A percentile compares a stretch with the other conserved stretches of the same genome.
Evolutionary conservation across 768 basidiomycete species (phyloP).

Genomic region (Infundibulicybe gibba): DNA sequence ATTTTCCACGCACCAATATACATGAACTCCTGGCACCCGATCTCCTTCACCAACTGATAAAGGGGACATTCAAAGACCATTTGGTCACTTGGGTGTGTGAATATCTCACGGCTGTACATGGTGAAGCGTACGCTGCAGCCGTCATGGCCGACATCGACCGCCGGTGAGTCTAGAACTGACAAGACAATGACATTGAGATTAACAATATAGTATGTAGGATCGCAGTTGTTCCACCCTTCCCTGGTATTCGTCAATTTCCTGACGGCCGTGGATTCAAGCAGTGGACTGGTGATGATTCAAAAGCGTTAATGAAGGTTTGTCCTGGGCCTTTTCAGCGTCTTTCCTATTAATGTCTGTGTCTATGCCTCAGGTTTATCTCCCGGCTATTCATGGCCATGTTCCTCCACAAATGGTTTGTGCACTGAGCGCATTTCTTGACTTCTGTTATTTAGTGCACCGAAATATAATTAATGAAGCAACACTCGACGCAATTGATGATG

Average conservation of each 20-base stretch:
- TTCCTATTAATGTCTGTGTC: not conserved
- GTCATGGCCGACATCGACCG: slow-evolving; percentile 27
- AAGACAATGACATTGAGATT: not conserved
- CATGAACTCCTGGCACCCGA: too few relatives aligned
- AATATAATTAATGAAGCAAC: not conserved
- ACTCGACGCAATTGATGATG: not conserved
- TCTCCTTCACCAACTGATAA: too few relatives aligned
- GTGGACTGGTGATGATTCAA: slow-evolving; percentile 18
- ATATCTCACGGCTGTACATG: slow-evolving; percentile 13
- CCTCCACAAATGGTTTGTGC: too few relatives aligned
- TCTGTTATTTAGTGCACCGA: not conserved
- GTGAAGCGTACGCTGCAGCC: slow-evolving; percentile 6
- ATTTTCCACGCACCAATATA: too few relatives aligned
- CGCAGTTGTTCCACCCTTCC: slow-evolving; percentile 13
- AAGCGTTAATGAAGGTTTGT: slow-evolving; percentile 15
- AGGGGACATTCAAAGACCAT: too few relatives aligned
- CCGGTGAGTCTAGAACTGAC: slow-evolving; percentile 11
- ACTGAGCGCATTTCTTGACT: too few relatives aligned
- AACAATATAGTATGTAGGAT: slow-evolving; percentile 10
- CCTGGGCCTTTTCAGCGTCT: not conserved
- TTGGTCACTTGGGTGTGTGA: too few relatives aligned
- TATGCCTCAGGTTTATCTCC: not conserved
- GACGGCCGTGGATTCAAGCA: slow-evolving; percentile 12
- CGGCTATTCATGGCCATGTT: too few relatives aligned
- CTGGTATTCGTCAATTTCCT: slow-evolving; percentile 8